Evolutionary conservation across 768 basidiomycete genomes (phyloP).

Genomic region (Tricholoma flavovirens): DNA sequence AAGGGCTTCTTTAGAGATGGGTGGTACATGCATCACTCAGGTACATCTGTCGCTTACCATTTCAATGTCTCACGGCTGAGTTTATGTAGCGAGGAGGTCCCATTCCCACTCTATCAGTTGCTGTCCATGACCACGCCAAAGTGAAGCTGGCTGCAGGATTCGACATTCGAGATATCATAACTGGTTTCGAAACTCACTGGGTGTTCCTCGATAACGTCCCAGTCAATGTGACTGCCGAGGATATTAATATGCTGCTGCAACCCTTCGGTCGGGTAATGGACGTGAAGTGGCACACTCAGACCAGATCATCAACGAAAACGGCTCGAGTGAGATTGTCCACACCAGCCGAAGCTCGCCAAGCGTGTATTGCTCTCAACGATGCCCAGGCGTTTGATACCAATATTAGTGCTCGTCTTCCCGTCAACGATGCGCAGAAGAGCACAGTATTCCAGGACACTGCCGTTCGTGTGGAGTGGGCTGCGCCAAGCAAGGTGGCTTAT

Average conservation of each 20-base stretch:
- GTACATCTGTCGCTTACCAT: not conserved
- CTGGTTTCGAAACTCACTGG: conserved; percentile 67
- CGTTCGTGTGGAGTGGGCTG: conserved; percentile 56
- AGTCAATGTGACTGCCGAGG: conserved; percentile 21
- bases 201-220: conserved; percentile 51
- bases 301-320: conserved; percentile 18
- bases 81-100: not conserved
- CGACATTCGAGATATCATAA: conserved; percentile 46
- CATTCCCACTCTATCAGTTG: conserved; percentile 18
- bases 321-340: conserved; percentile 44
- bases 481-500: conserved; percentile 51
- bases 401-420: conserved; percentile 40
- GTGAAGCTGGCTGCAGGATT: conserved; percentile 60
- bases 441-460: conserved; percentile 46
- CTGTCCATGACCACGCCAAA: conserved; percentile 48
- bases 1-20: not conserved
- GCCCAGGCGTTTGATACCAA: conserved; percentile 28
- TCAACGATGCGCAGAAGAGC: conserved; percentile 29
- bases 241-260: conserved; percentile 33
- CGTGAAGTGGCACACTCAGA: conserved; percentile 23
- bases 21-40: not conserved
- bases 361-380: conserved; percentile 47
- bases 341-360: conserved; percentile 46
- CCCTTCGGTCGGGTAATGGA: conserved; percentile 44
- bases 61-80: not conserved